These are phyloP conservation scores for Didymella segeticola DNA, from an alignment of 2,329 filamentous ascomycete species.

Conservation along the genomic window DNA sequence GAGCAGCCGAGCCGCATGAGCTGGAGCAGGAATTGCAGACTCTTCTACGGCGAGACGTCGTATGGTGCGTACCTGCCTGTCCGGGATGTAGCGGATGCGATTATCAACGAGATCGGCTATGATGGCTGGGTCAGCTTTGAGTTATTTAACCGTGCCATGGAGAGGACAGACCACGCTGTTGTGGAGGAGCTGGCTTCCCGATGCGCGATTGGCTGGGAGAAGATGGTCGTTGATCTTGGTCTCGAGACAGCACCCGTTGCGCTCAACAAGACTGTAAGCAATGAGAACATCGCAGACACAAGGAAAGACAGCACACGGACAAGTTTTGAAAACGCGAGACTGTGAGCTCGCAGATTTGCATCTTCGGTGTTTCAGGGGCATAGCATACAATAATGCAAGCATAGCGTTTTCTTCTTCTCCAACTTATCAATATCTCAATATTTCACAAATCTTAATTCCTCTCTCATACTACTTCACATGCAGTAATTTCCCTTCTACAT, in stretches of 20 bases:
- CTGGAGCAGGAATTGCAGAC: constrained; percentile 77
- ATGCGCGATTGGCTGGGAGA: constrained; percentile 60
- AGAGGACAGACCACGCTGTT: constrained; percentile 58
- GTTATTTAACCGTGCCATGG: constrained; percentile 69
- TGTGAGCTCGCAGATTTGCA: background rate
- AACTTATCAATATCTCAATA: background rate
- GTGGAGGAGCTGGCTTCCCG: constrained; percentile 63
- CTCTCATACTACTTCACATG: background rate
- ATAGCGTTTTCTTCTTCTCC: constrained; percentile 2
- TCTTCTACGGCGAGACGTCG: constrained; percentile 70
- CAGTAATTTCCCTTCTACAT: constrained; percentile 19
- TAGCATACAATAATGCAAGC: constrained; percentile 12
- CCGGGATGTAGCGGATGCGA: constrained; percentile 64
- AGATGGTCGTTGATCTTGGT: constrained; percentile 51
- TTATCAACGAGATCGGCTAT: constrained; percentile 70
- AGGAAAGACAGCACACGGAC: constrained; percentile 24
- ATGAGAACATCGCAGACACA: constrained; percentile 1
- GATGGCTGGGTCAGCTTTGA: constrained; percentile 75
- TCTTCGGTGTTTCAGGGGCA: constrained; percentile 1
- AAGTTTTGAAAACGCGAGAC: constrained; percentile 13
- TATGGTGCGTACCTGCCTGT: constrained; percentile 73
- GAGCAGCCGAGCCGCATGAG: constrained; percentile 72
- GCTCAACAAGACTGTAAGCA: background rate
- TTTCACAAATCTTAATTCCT: background rate
- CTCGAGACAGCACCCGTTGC: constrained; percentile 19